Conservation (phyloP, 331 rosid species). For the Dryas integrifolia region DNA sequence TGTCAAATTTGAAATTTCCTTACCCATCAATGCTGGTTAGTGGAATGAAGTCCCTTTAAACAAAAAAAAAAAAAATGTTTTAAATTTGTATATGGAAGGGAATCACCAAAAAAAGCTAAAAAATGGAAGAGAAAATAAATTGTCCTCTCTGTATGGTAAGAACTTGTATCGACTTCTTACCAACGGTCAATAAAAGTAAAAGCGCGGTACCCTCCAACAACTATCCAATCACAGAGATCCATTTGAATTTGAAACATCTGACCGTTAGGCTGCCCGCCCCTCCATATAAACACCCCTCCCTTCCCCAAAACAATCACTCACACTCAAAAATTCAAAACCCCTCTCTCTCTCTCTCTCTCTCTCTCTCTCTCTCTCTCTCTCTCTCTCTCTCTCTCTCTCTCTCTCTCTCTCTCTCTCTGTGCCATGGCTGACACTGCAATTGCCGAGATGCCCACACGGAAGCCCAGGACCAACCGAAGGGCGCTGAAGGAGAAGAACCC, state of each 20-base stretch:
- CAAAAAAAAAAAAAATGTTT: too few species aligned
- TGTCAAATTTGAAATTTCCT: too few species aligned
- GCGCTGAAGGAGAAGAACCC: slow-evolving; percentile 66
- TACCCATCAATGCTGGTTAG: too few species aligned
- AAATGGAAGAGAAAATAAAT: not conserved
- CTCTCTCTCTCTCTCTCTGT: slow-evolving; percentile 3
- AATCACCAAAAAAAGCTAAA: not conserved
- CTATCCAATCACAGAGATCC: slow-evolving; percentile 14
- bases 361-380: not conserved
- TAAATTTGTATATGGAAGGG: not conserved
- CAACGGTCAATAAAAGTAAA: slow-evolving; percentile 35
- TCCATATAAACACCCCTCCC: slow-evolving; percentile 29
- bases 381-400: not conserved
- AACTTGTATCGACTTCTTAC: not conserved
- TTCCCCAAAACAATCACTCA: not conserved
- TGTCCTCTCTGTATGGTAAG: not conserved
- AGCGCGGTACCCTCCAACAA: not conserved
- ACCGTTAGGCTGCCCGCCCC: slow-evolving; percentile 47
- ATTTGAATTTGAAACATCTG: slow-evolving; percentile 44
- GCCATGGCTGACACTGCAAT: slow-evolving; percentile 55
- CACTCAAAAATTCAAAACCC: not conserved
- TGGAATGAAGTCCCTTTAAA: too few species aligned
- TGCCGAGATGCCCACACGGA: slow-evolving; percentile 40
- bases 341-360: not conserved
- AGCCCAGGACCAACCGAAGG: slow-evolving; percentile 46